Conservation (phyloP, 768 basidiomycete species). For the Naganishia onofrii region DNA sequence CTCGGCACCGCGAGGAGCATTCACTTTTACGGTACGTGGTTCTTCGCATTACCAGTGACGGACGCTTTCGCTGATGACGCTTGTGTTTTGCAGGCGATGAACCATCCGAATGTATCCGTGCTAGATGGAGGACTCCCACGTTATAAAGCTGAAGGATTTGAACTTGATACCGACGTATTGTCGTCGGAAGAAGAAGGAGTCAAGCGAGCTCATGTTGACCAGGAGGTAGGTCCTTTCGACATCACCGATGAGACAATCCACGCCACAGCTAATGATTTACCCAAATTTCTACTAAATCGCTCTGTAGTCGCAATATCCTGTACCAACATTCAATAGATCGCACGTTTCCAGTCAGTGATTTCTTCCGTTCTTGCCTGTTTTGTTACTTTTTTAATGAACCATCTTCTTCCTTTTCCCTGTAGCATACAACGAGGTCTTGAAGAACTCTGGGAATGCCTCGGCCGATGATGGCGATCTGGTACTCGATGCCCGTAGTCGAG, state of each 20-base stretch:
- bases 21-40: conserved; percentile 68
- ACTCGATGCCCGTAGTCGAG: conserved; percentile 81
- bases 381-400: neutral
- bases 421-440: conserved; percentile 79
- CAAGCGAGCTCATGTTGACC: neutral
- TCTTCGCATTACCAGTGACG: neutral
- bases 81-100: conserved; percentile 60
- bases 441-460: conserved; percentile 61
- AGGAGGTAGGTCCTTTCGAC: neutral
- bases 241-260: neutral
- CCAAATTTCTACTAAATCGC: neutral
- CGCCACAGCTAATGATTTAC: neutral
- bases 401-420: neutral
- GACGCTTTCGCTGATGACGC: conserved; percentile 1
- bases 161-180: neutral
- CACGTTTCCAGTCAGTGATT: conserved; percentile 3
- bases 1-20: conserved; percentile 85
- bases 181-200: neutral
- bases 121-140: conserved; percentile 88
- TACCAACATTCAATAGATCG: conserved; percentile 16
- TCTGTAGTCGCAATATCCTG: conserved; percentile 22
- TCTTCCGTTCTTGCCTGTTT: too few species aligned
- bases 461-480: conserved; percentile 62
- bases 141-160: conserved; percentile 63
- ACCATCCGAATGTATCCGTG: conserved; percentile 78